These are phyloP conservation scores for Coleophoma crateriformis DNA, from an alignment of 2,329 filamentous ascomycete species.

Conservation along the genomic window DNA sequence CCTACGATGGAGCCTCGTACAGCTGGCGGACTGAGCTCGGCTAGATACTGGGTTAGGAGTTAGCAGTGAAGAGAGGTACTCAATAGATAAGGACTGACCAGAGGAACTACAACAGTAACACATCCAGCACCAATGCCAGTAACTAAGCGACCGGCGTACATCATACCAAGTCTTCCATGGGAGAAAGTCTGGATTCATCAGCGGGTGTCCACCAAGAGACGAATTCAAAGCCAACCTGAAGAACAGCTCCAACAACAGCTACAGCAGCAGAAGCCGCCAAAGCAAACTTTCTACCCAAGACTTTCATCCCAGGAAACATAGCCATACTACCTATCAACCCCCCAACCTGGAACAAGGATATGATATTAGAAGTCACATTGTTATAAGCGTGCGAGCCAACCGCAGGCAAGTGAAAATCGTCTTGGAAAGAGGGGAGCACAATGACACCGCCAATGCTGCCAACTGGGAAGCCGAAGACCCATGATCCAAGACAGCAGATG, in stretches of 20 bases:
- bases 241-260: slow-evolving; percentile 10
- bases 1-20: slow-evolving; percentile 20
- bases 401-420: slow-evolving; percentile 16
- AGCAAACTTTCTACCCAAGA: slow-evolving; percentile 10
- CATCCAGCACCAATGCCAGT: slow-evolving; percentile 18
- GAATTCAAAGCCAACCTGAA: slow-evolving; percentile 11
- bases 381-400: slow-evolving; percentile 13
- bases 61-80: not conserved
- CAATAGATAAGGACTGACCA: slow-evolving; percentile 8
- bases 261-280: slow-evolving; percentile 6
- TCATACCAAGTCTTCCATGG: slow-evolving; percentile 11
- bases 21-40: slow-evolving; percentile 18
- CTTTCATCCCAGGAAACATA: slow-evolving; percentile 15
- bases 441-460: slow-evolving; percentile 19
- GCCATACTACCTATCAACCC: slow-evolving; percentile 16
- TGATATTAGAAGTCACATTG: slow-evolving; percentile 18
- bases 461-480: slow-evolving; percentile 22
- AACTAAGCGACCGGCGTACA: slow-evolving; percentile 21
- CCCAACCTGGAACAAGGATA: slow-evolving; percentile 21
- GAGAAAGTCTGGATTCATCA: slow-evolving; percentile 13
- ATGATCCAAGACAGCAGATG: slow-evolving; percentile 10
- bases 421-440: slow-evolving; percentile 16
- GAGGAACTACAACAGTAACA: slow-evolving; percentile 16
- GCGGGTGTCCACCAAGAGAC: not conserved
- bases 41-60: slow-evolving; percentile 17